Evolutionary conservation across 2,329 filamentous ascomycete species (phyloP).

Genomic region (Calonectria leucothoes): DNA sequence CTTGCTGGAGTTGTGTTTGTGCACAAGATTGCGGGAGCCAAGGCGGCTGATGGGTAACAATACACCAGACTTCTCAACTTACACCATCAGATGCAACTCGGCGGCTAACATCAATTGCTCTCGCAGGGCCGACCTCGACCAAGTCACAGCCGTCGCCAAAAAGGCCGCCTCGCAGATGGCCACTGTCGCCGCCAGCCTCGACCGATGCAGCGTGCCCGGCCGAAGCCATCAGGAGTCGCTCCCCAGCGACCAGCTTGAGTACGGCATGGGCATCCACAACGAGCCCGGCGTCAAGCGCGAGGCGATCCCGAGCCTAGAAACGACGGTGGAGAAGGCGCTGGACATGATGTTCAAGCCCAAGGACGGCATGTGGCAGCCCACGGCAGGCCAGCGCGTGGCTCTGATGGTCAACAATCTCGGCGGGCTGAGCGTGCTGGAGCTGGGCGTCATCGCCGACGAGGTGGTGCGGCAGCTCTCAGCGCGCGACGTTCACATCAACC

Average conservation of each 20-base stretch:
- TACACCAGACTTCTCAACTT: background rate
- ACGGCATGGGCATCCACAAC: conserved; percentile 43
- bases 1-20: conserved; percentile 39
- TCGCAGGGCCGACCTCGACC: conserved; percentile 28
- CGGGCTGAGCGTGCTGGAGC: conserved; percentile 37
- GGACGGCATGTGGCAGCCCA: conserved; percentile 37
- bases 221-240: conserved; percentile 34
- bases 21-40: conserved; percentile 40
- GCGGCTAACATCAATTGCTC: conserved; percentile 13
- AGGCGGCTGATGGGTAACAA: conserved; percentile 37
- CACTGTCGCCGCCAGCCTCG: conserved; percentile 40
- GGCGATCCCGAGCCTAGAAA: conserved; percentile 25
- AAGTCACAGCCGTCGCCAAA: conserved; percentile 29
- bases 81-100: background rate
- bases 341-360: conserved; percentile 38
- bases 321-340: conserved; percentile 31
- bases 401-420: conserved; percentile 42
- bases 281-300: conserved; percentile 41
- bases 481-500: conserved; percentile 23
- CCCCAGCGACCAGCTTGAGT: conserved; percentile 35
- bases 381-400: conserved; percentile 25
- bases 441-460: conserved; percentile 39
- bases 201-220: conserved; percentile 38
- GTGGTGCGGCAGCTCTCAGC: conserved; percentile 29
- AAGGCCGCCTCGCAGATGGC: conserved; percentile 39